A percentile compares a stretch with the other conserved stretches of the same genome.
Conservation (phyloP, 208 protist species). For the Trypanosoma scelopori region DNA sequence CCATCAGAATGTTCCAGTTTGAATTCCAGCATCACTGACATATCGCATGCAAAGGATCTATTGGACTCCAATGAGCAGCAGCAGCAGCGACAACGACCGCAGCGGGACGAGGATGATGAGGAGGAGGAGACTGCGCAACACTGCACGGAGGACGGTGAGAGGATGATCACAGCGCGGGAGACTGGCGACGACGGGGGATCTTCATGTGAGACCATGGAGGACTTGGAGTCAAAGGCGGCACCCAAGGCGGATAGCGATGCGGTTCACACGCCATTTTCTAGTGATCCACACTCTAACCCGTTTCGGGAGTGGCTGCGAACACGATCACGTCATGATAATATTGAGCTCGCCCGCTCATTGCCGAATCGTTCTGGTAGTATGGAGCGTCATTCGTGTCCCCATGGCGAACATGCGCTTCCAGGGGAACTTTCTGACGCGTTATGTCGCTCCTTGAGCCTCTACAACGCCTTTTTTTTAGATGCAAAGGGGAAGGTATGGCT, state of each 20-base stretch:
- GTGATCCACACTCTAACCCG: no score
- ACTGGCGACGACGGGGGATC: no score
- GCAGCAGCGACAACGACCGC: no score
- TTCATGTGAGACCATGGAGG: background rate
- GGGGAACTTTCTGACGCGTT: slow-evolving; percentile 1
- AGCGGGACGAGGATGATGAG: slow-evolving; percentile 65
- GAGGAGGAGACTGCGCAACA: slow-evolving; percentile 49
- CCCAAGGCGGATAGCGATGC: slow-evolving; percentile 3
- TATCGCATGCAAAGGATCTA: slow-evolving; percentile 14
- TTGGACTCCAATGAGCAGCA: background rate
- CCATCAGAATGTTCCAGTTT: slow-evolving; percentile 34
- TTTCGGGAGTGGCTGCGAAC: no score
- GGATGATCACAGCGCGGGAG: background rate
- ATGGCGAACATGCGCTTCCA: background rate
- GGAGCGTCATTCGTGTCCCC: background rate
- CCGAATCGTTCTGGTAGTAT: background rate
- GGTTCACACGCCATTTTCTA: no score
- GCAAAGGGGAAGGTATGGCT: slow-evolving; percentile 41
- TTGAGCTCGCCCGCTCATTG: no score
- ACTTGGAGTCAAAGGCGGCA: slow-evolving; percentile 9
- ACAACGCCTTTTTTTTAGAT: slow-evolving; percentile 74
- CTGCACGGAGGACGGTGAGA: slow-evolving; percentile 36
- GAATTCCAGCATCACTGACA: slow-evolving; percentile 67
- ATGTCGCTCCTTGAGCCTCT: slow-evolving; percentile 46
- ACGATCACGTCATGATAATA: no score